Evolutionary conservation across 768 basidiomycete species (phyloP).

Genomic region (Hygrocybe coccinea): DNA sequence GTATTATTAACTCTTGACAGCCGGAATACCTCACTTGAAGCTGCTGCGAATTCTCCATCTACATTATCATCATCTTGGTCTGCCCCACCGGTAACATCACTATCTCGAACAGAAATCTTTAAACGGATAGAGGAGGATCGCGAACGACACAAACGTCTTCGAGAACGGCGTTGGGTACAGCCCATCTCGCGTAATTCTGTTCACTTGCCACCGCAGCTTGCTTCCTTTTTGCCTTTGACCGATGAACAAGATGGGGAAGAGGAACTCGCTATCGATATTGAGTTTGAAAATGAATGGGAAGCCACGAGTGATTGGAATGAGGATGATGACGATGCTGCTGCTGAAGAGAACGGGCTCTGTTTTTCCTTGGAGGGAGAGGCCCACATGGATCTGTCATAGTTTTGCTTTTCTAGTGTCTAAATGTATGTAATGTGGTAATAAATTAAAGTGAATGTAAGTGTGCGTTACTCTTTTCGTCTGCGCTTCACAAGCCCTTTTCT

Average conservation of each 20-base stretch:
- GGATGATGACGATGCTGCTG: constrained; percentile 73
- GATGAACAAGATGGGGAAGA: constrained; percentile 50
- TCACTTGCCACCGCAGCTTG: constrained; percentile 42
- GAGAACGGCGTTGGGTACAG: constrained; percentile 91
- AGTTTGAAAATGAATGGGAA: constrained; percentile 89
- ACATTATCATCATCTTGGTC: too few relatives aligned
- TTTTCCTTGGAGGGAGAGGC: constrained; percentile 49
- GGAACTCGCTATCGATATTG: constrained; percentile 67
- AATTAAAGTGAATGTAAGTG: constrained; percentile 1
- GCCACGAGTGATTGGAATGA: constrained; percentile 89
- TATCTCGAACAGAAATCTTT: constrained; percentile 51
- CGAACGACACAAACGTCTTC: constrained; percentile 85
- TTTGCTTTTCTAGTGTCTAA: background rate
- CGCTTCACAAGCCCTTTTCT: constrained; percentile 46
- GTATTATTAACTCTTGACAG: constrained; percentile 52
- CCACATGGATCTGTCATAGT: constrained; percentile 40
- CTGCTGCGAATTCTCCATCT: constrained; percentile 10
- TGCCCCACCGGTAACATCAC: constrained; percentile 21
- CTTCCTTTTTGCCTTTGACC: constrained; percentile 57
- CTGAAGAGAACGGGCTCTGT: constrained; percentile 67
- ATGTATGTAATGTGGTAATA: background rate
- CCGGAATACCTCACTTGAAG: constrained; percentile 27
- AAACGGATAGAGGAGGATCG: constrained; percentile 89
- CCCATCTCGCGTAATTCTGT: constrained; percentile 53
- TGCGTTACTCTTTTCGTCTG: constrained; percentile 32